These are phyloP conservation scores for Penicillium cinerascens DNA, from an alignment of 495 filamentous ascomycete genomes.

Conservation along the genomic window DNA sequence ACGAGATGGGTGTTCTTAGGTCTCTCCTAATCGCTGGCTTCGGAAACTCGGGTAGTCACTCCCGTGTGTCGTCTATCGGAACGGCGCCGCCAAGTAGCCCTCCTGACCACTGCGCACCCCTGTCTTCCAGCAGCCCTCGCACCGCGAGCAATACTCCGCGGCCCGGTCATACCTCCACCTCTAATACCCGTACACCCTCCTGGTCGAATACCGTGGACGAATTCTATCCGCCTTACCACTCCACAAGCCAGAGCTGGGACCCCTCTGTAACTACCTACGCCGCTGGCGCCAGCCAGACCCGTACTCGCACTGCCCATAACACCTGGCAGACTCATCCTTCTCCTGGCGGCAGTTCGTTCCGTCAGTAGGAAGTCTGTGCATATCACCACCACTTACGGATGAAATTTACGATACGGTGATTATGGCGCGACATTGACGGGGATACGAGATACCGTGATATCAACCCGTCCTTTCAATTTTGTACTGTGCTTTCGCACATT, in stretches of 20 bases:
- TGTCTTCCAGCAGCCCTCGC: not conserved
- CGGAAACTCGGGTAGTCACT: not conserved
- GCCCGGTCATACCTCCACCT: not conserved
- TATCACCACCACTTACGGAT: not conserved
- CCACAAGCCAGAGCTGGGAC: not conserved
- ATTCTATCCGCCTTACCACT: not conserved
- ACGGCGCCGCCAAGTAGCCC: not conserved
- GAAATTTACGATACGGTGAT: not conserved
- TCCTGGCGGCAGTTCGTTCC: too few species aligned
- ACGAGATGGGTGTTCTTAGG: conserved; percentile 5
- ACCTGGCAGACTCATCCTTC: not conserved
- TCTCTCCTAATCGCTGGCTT: conserved; percentile 7
- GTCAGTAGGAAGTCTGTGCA: not conserved
- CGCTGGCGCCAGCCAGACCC: too few species aligned
- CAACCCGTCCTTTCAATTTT: too few species aligned
- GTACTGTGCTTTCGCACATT: not conserved
- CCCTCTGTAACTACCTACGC: not conserved
- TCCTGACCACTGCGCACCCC: not conserved
- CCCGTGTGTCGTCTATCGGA: not conserved
- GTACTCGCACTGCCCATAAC: not conserved
- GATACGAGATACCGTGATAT: not conserved
- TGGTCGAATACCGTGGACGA: not conserved
- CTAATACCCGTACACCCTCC: not conserved
- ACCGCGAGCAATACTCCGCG: not conserved
- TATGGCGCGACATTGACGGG: not conserved